These are phyloP conservation scores for Abrus pulchellus DNA, from an alignment of 306 rosid species.

Conservation along the genomic window DNA sequence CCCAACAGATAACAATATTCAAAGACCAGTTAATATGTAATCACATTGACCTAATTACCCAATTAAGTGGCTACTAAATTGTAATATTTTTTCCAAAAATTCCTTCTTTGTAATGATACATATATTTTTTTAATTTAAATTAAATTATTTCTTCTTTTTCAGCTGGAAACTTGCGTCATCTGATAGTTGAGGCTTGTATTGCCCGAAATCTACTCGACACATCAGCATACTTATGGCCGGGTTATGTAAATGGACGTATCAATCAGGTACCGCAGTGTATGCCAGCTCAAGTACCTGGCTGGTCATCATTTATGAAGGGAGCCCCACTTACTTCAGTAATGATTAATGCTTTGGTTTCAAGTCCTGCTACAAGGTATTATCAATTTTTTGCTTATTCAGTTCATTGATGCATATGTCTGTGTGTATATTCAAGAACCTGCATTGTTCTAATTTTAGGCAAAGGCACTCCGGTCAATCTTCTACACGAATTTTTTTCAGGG, in stretches of 20 bases:
- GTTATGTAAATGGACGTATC: conserved; percentile 79
- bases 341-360: conserved; percentile 80
- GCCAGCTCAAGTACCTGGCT: conserved; percentile 80
- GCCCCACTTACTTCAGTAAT: conserved; percentile 71
- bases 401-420: neutral
- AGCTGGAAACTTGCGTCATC: conserved; percentile 97
- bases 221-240: conserved; percentile 91
- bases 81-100: conserved; percentile 21
- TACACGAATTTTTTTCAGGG: conserved; percentile 8
- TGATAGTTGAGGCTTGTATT: conserved; percentile 97
- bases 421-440: neutral
- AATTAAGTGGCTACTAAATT: conserved; percentile 9
- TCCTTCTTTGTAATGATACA: conserved; percentile 31
- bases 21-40: neutral
- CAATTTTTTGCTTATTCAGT: conserved; percentile 18
- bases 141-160: conserved; percentile 50
- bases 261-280: conserved; percentile 82
- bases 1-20: neutral
- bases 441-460: conserved; percentile 35
- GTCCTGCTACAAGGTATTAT: conserved; percentile 93
- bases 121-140: neutral
- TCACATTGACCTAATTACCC: conserved; percentile 14
- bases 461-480: neutral
- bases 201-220: conserved; percentile 88
- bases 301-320: conserved; percentile 93